A percentile compares a stretch with the other conserved stretches of the same genome.
Evolutionary conservation across 768 basidiomycete species (phyloP).

Genomic region (Suillus plorans): DNA sequence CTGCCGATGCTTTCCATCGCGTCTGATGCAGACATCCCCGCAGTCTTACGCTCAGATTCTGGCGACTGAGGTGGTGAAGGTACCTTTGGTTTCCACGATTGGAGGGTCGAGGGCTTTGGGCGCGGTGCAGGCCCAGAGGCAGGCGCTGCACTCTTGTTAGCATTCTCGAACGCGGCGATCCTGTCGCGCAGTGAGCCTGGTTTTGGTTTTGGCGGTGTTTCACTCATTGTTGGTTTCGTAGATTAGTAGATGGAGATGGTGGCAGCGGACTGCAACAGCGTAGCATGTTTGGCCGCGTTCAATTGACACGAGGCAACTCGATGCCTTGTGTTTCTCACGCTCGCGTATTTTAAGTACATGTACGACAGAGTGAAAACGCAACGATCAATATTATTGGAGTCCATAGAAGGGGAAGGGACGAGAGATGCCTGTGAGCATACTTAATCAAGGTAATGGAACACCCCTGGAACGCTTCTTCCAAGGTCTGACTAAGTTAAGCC

Average conservation of each 20-base stretch:
- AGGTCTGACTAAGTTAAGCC: neutral
- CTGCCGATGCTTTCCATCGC: slow-evolving; percentile 84
- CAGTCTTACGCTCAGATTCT: slow-evolving; percentile 25
- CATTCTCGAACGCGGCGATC: slow-evolving; percentile 83
- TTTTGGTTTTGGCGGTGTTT: slow-evolving; percentile 61
- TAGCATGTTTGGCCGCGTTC: slow-evolving; percentile 3
- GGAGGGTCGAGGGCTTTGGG: slow-evolving; percentile 65
- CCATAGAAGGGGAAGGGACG: neutral
- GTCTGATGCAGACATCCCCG: slow-evolving; percentile 78
- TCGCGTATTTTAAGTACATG: neutral
- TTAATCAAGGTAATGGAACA: neutral
- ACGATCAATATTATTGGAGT: neutral
- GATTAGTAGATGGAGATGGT: slow-evolving; percentile 9
- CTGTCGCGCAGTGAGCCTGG: slow-evolving; percentile 81
- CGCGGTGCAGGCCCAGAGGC: slow-evolving; percentile 42
- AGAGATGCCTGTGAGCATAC: neutral
- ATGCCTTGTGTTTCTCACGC: neutral
- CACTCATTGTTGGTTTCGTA: slow-evolving; percentile 48
- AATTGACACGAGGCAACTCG: slow-evolving; percentile 1
- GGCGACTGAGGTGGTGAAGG: slow-evolving; percentile 43
- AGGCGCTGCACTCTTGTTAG: slow-evolving; percentile 44
- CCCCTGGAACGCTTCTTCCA: neutral
- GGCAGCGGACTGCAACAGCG: slow-evolving; percentile 10
- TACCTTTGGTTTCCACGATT: slow-evolving; percentile 67
- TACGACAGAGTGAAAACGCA: neutral